These are phyloP conservation scores for Lodderomyces theae DNA, from an alignment of 1,139 yeast species.

Conservation along the genomic window DNA sequence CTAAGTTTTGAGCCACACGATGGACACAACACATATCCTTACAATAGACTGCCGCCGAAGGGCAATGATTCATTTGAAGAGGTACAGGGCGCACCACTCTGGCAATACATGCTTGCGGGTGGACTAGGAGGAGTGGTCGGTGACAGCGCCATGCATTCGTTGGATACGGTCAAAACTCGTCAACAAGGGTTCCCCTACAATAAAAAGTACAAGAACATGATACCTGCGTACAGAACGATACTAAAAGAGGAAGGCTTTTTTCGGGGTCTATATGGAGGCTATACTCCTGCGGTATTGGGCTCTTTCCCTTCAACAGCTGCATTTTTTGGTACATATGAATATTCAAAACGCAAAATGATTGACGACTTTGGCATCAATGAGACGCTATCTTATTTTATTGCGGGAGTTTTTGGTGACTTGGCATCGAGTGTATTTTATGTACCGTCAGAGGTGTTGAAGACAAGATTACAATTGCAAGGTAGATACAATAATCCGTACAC, in stretches of 20 bases:
- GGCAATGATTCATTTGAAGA: constrained; percentile 2
- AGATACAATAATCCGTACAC: constrained; percentile 76
- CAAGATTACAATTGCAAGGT: constrained; percentile 91
- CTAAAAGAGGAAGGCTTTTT: constrained; percentile 78
- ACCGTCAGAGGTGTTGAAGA: constrained; percentile 95
- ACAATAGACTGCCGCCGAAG: constrained; percentile 9
- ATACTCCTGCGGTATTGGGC: constrained; percentile 86
- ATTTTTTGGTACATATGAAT: constrained; percentile 88
- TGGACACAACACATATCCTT: constrained; percentile 6
- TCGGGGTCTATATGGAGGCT: constrained; percentile 89
- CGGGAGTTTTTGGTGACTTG: constrained; percentile 89
- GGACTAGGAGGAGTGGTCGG: constrained; percentile 95
- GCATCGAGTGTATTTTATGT: constrained; percentile 90
- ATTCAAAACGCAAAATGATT: constrained; percentile 67
- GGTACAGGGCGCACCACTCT: constrained; percentile 37
- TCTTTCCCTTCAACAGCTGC: constrained; percentile 91
- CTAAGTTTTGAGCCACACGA: constrained; percentile 33
- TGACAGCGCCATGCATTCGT: constrained; percentile 89
- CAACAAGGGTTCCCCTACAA: constrained; percentile 87
- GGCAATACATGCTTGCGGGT: constrained; percentile 78
- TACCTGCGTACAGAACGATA: constrained; percentile 70
- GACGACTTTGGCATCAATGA: constrained; percentile 68
- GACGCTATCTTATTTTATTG: constrained; percentile 72
- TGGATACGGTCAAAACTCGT: constrained; percentile 94
- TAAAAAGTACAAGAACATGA: constrained; percentile 62